Percentiles rank a stretch among this genome's conserved stretches.
Evolutionary conservation across 768 basidiomycete genomes (phyloP).

Genomic region (Phanerochaete sordida): DNA sequence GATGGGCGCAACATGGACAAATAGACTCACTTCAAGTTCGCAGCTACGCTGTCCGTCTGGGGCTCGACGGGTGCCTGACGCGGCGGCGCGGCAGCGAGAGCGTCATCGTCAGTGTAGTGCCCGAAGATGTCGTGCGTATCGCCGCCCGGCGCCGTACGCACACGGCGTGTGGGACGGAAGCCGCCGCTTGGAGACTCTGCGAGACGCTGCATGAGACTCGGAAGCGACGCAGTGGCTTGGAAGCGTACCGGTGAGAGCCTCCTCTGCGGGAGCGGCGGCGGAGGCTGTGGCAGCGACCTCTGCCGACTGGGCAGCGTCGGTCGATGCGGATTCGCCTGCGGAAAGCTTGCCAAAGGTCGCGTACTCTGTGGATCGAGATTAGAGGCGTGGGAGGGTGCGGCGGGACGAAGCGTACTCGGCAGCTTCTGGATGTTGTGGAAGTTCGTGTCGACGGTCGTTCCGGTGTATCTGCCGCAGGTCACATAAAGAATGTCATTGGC

Average conservation of each 20-base stretch:
- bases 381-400: conserved; percentile 1
- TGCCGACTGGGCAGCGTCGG: conserved; percentile 12
- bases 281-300: conserved; percentile 10
- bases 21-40: not conserved
- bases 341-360: conserved; percentile 61
- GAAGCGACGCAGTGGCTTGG: no score
- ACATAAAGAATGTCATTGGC: not conserved
- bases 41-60: not conserved
- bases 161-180: conserved; percentile 56
- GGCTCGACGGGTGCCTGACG: conserved; percentile 10
- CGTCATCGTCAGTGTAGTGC: conserved; percentile 46
- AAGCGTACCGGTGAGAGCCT: not conserved
- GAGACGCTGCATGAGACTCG: no score
- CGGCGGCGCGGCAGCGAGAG: conserved; percentile 54
- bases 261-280: not conserved
- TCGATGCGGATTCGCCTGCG: conserved; percentile 25
- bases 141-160: conserved; percentile 52
- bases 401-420: conserved; percentile 48
- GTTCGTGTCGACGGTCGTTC: conserved; percentile 74
- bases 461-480: conserved; percentile 51
- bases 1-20: conserved; percentile 43
- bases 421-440: conserved; percentile 72
- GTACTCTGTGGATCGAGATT: conserved; percentile 45
- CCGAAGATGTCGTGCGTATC: conserved; percentile 47
- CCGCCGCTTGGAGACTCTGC: conserved; percentile 21